Percentiles rank a stretch among this genome's conserved stretches.
Conservation (phyloP, 202 grass and related monocot genomes). For the Panicum hallii region DNA sequence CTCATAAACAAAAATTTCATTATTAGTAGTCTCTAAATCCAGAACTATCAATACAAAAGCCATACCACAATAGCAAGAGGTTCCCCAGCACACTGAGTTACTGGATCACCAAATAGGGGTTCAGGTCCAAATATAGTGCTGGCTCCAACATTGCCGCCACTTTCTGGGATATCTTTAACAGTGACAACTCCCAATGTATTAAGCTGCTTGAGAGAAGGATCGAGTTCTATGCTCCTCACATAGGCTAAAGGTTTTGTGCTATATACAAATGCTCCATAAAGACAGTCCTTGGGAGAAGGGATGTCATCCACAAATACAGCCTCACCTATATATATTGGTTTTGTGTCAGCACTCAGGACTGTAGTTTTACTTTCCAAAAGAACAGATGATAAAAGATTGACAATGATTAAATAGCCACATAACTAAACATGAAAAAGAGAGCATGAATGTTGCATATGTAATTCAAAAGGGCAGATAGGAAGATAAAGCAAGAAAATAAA, state of each 20-base stretch:
- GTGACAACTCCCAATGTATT: slow-evolving; percentile 59
- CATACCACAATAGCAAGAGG: slow-evolving; percentile 90
- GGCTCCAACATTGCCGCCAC: slow-evolving; percentile 76
- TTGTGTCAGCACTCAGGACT: slow-evolving; percentile 29
- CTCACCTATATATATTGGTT: slow-evolving; percentile 68
- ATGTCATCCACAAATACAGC: slow-evolving; percentile 96
- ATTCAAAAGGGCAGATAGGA: slow-evolving; percentile 5
- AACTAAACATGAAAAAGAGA: slow-evolving; percentile 17
- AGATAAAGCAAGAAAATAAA: slow-evolving; percentile 32
- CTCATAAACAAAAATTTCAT: background rate
- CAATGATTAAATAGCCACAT: slow-evolving; percentile 14
- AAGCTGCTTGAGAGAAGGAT: slow-evolving; percentile 53
- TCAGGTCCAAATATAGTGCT: slow-evolving; percentile 78
- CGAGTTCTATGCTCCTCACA: slow-evolving; percentile 64
- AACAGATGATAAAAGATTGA: background rate
- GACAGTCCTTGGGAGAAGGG: slow-evolving; percentile 74
- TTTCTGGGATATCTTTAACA: slow-evolving; percentile 78
- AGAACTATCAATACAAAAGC: background rate
- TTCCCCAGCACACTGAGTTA: slow-evolving; percentile 83
- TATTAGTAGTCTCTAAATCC: slow-evolving; percentile 6
- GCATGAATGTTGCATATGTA: slow-evolving; percentile 4
- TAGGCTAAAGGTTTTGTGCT: slow-evolving; percentile 86
- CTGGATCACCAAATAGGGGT: slow-evolving; percentile 75
- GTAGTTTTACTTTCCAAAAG: slow-evolving; percentile 24
- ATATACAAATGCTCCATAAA: slow-evolving; percentile 91